phyloP scores from a whole-genome alignment of 2,329 filamentous ascomycete genomes.

The Fusarium nygamai region DNA sequence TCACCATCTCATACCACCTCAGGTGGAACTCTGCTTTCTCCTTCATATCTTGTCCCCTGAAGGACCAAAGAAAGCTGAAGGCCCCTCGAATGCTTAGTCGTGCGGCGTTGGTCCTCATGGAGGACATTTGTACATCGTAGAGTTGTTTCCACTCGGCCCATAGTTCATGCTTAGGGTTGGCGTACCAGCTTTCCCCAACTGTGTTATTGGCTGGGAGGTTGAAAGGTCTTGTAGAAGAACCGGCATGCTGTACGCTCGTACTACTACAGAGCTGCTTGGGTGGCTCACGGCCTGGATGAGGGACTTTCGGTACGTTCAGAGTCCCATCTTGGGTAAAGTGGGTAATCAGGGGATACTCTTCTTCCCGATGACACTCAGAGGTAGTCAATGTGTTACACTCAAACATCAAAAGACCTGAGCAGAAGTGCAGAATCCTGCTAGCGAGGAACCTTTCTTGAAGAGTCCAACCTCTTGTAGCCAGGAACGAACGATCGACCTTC shows the following conservation, averaged over 20 bases:
- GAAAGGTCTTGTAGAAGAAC: fast-evolving
- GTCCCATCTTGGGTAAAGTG: fast-evolving
- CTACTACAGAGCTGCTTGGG: not conserved
- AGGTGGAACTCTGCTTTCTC: not conserved
- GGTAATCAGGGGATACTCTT: fast-evolving
- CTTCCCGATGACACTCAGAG: not conserved
- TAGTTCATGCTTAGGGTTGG: fast-evolving
- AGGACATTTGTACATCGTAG: fast-evolving
- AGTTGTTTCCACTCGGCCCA: fast-evolving
- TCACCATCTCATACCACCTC: not conserved
- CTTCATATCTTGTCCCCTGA: not conserved
- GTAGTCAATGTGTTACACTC: not conserved
- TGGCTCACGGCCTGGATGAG: not conserved
- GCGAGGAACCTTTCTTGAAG: not conserved
- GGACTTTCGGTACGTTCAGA: fast-evolving
- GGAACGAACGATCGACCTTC: not conserved
- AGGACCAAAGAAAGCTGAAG: not conserved
- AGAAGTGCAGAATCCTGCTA: not conserved
- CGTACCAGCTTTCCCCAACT: fast-evolving
- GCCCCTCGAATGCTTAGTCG: fast-evolving
- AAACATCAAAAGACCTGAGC: not conserved
- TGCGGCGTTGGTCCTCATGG: not conserved
- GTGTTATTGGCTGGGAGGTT: fast-evolving
- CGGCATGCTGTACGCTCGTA: not conserved
- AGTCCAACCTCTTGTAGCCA: not conserved